Evolutionary conservation across 2,329 filamentous ascomycete species (phyloP), one percentile per base, ranked within the genome.

Genomic region (Rhytidhysteron rufulum): DNA sequence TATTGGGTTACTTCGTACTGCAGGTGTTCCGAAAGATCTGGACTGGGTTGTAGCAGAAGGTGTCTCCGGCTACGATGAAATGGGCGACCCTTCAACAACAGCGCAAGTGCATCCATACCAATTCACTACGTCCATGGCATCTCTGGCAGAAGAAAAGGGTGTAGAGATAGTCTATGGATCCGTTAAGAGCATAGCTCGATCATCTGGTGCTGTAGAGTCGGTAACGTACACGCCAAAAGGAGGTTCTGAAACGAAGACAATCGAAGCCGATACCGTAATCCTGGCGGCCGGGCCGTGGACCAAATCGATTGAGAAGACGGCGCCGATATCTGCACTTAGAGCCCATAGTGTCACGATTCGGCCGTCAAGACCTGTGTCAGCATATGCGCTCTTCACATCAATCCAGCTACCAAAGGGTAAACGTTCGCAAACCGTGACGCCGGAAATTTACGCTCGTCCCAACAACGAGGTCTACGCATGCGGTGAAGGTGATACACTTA

Each of bases 21-120:
- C 79, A 0, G 78, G 77, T 3, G 65, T 95, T 1, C 91, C 93
- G 0, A 58, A 74, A 11, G 88, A 94, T 48, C 71, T 97, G 10
- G 85, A 95, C 63, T 98, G 90, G 89, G 74, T 97, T 31, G 79
- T 86, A 38, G 68, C 76, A 2, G 79, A 83, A 4, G 70, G 82
- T 2, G 68, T 95, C 17, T 70, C 71, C 39, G 73, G 74, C 16
- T 97, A 95, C 66, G 80, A 87, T 24, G 81, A 85, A 58, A 96
- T 97, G 88, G 88, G 88, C 2, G 83, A 80, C 3, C 79, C 82
- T 1, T 77, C 76, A 1, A 86, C 88, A 45, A 97, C 93, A 2
- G 87, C 93, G 0, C 93, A 98, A 66, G 91, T 97, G 3, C 91
- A 98, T 57, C 93, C 93, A 0, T 86, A 84, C 46, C 82, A 88